Evolutionary conservation across 768 basidiomycete genomes (phyloP).

Genomic region (Lactarius quietus): DNA sequence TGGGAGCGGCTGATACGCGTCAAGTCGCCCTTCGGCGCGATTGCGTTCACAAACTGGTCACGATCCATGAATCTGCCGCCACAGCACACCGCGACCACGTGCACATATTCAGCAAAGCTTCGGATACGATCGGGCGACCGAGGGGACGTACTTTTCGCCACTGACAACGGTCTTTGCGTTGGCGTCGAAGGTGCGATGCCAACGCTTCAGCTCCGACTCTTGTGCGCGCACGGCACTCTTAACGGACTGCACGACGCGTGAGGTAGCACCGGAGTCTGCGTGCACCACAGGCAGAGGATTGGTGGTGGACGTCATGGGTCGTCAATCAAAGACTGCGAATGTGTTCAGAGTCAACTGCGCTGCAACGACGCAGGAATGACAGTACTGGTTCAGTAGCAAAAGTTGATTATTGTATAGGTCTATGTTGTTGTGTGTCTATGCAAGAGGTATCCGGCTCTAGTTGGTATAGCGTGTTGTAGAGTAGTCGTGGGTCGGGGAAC

Average conservation of each 20-base stretch:
- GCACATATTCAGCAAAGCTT: background rate
- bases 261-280: constrained; percentile 48
- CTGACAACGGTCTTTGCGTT: constrained; percentile 70
- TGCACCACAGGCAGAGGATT: constrained; percentile 44
- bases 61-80: constrained; percentile 71
- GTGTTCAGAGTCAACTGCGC: constrained; percentile 1
- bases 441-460: constrained; percentile 6
- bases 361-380: background rate
- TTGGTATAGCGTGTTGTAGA: background rate
- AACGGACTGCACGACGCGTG: constrained; percentile 54
- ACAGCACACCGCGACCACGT: background rate
- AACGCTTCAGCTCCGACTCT: constrained; percentile 82
- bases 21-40: constrained; percentile 83
- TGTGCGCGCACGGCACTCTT: constrained; percentile 66
- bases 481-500: background rate
- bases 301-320: constrained; percentile 18
- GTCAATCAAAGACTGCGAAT: constrained; percentile 21
- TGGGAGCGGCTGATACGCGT: constrained; percentile 84
- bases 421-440: constrained; percentile 17
- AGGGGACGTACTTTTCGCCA: constrained; percentile 70
- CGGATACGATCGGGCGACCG: background rate
- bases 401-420: constrained; percentile 8
- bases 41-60: constrained; percentile 91
- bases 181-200: constrained; percentile 83
- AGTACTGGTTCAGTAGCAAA: background rate